A percentile compares a stretch with the other conserved stretches of the same genome.
These are phyloP conservation scores for Fusarium xylarioides DNA, from an alignment of 2,329 filamentous ascomycete species.

Conservation along the genomic window DNA sequence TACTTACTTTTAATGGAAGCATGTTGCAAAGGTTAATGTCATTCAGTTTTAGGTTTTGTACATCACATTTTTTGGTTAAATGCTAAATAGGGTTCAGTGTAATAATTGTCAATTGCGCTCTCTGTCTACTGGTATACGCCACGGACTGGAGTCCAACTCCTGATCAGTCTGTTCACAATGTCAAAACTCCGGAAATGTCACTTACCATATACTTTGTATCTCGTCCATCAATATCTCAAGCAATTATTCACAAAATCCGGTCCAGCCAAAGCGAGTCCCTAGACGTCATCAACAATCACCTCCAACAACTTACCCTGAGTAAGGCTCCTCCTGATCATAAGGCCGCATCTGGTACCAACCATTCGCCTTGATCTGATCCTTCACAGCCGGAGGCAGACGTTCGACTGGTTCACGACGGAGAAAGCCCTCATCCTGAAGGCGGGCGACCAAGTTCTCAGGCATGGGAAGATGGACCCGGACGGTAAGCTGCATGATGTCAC, in stretches of 20 bases:
- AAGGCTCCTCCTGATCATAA: not conserved
- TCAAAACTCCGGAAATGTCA: not conserved
- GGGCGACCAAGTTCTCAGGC: not conserved
- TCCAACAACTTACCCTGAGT: not conserved
- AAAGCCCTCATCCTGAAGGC: not conserved
- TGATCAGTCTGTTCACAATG: not conserved
- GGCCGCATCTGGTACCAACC: constrained; percentile 10
- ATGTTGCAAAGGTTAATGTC: rapidly evolving
- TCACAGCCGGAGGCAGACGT: not conserved
- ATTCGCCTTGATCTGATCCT: not conserved
- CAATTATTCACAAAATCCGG: not conserved
- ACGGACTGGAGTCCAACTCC: not conserved
- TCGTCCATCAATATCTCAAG: not conserved
- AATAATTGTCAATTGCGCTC: not conserved
- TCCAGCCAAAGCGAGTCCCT: not conserved
- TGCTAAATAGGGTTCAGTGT: not conserved
- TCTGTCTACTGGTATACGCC: not conserved
- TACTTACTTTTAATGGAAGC: rapidly evolving
- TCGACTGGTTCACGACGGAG: not conserved
- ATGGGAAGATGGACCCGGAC: not conserved
- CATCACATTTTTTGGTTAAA: not conserved
- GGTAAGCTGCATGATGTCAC: constrained; percentile 17
- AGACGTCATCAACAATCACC: not conserved
- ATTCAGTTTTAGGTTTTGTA: no score
- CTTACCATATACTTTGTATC: not conserved